Evolutionary conservation across 1,284 basidiomycete species (phyloP), one percentile per base, ranked within the genome.

Genomic region (Takashimella koratensis): DNA sequence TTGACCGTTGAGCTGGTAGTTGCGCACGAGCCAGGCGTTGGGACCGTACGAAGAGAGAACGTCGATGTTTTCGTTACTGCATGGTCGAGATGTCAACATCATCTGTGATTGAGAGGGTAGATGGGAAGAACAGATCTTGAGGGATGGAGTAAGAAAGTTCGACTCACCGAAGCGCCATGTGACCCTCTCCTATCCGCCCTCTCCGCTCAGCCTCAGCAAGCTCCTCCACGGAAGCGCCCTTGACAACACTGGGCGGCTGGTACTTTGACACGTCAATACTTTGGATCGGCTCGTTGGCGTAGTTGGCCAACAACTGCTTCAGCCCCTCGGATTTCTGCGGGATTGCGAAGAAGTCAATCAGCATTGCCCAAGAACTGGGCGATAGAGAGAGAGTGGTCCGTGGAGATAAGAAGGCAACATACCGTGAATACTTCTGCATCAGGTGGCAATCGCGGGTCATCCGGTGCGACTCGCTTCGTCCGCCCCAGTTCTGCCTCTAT

Each of bases 1-100:
- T 41, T 86, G 84, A 27, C 85, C 81, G 71, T 95, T 90, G 22
- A 92, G 77, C 26, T 88, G 80, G 70, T 91, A 93, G 75, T 96
- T 95, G 70, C 90, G 85, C 72, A 95, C 85, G 59, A 87, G 83
- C 88, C 90, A 96, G 10, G 87, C 86, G 77, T 97, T 96, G 11
- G 87, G 78, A 1, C 91, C 96, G 71, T 95, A 94, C 43, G 84
- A 85, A 70, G 90, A 86, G 41, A 97, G 77, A 20, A 98, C 78
- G 6, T 86, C 83, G 41, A 94, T 78, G 78, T 98, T 98, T 41
- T 86, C 86, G 63, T 89, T 84, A 60, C 90, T 92, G 59, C 24
- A 39, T 22, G 8, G 53, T 58, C 41, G n/a, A n/a, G n/a, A n/a
- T n/a, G n/a, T n/a, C n/a, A n/a, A n/a, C n/a, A n/a, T n/a, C n/a